Evolutionary conservation across 23 red algal genomes (phyloP).

Genomic region (Gracilariopsis chorda): DNA sequence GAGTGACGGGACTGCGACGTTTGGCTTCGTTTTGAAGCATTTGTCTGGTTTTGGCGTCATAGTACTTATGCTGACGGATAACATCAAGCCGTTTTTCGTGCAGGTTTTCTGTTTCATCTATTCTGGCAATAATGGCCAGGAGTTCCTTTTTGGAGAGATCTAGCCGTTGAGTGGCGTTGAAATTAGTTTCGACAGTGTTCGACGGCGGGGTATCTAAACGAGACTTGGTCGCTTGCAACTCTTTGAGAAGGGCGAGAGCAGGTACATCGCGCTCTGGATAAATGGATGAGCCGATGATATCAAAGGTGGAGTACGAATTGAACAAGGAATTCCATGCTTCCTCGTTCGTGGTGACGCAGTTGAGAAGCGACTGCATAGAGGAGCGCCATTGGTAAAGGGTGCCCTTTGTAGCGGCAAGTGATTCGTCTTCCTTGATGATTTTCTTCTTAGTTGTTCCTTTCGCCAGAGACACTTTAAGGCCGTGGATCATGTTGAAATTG

Average conservation of each 20-base stretch:
- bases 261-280: conserved; percentile 32
- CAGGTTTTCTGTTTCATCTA: conserved; percentile 14
- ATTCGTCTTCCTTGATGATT: conserved; percentile 40
- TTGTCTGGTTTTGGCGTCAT: conserved; percentile 37
- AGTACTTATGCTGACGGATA: conserved; percentile 45
- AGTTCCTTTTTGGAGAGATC: conserved; percentile 48
- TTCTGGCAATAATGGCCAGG: background rate
- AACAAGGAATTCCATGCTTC: conserved; percentile 37
- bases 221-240: conserved; percentile 9
- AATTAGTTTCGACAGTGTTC: conserved; percentile 14
- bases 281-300: background rate
- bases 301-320: conserved; percentile 3
- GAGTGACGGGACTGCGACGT: background rate
- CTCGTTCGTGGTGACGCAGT: conserved; percentile 20
- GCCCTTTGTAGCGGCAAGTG: conserved; percentile 1
- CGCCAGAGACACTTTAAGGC: conserved; percentile 53
- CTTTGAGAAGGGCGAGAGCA: background rate
- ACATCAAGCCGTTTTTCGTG: conserved; percentile 27
- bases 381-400: conserved; percentile 28
- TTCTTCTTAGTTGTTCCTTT: conserved; percentile 29
- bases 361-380: background rate
- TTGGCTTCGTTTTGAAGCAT: conserved; percentile 28
- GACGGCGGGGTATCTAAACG: conserved; percentile 6
- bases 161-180: conserved; percentile 4
- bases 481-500: conserved; percentile 62